A percentile compares a stretch with the other conserved stretches of the same genome.
These are phyloP conservation scores for Crithidia sp. DNA, from an alignment of 208 protist genomes.

Conservation along the genomic window DNA sequence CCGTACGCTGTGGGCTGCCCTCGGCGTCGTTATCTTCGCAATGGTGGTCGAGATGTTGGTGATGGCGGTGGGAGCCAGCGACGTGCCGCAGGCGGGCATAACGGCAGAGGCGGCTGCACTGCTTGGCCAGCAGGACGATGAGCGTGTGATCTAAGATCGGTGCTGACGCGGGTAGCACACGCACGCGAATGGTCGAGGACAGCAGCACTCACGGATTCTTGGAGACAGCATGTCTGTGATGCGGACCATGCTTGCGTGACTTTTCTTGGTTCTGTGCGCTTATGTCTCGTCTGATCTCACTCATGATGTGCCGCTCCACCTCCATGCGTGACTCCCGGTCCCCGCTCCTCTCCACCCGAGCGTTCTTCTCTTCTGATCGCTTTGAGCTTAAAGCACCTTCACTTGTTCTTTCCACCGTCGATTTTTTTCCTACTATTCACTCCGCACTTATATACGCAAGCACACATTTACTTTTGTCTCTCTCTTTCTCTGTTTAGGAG, in stretches of 20 bases:
- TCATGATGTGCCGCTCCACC: too few species aligned
- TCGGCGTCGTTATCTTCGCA: not conserved
- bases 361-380: not conserved
- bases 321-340: not conserved
- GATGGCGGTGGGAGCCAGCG: constrained; percentile 11
- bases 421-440: not conserved
- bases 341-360: not conserved
- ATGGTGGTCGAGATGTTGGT: constrained; percentile 18
- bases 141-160: constrained; percentile 10
- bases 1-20: not conserved
- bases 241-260: too few species aligned
- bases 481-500: not conserved
- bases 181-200: not conserved
- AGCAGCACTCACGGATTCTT: too few species aligned
- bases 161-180: not conserved
- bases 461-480: not conserved
- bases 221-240: too few species aligned
- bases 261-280: too few species aligned
- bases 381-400: not conserved
- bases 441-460: not conserved
- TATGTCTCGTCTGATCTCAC: too few species aligned
- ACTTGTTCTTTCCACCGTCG: not conserved
- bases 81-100: constrained; percentile 20
- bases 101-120: constrained; percentile 41
- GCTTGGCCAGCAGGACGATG: constrained; percentile 21